Percentiles rank a stretch among this genome's conserved stretches.
These are phyloP conservation scores for Penicillium paneum DNA, from an alignment of 2,329 filamentous ascomycete genomes.

Conservation along the genomic window DNA sequence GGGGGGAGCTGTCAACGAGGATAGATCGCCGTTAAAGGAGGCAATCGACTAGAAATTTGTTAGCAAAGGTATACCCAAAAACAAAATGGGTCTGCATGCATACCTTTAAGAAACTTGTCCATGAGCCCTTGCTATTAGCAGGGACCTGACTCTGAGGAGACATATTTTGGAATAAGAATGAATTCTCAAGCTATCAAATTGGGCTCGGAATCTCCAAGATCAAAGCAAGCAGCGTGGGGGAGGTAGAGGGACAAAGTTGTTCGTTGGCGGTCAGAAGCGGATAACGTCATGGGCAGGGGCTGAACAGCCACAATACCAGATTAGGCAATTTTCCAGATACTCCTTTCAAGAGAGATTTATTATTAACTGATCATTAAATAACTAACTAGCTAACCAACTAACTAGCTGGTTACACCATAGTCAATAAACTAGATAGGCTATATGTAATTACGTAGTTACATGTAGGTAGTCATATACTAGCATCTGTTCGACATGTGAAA, in stretches of 20 bases:
- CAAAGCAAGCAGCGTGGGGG: constrained; percentile 5
- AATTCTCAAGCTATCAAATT: not conserved
- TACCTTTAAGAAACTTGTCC: constrained; percentile 50
- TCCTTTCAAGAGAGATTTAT: not conserved
- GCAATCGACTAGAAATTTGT: constrained; percentile 58
- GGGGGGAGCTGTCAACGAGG: constrained; percentile 74
- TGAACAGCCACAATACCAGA: constrained; percentile 7
- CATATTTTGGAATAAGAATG: constrained; percentile 19
- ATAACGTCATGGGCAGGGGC: constrained; percentile 23
- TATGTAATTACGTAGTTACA: too few species aligned
- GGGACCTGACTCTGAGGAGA: constrained; percentile 42
- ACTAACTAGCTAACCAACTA: too few species aligned
- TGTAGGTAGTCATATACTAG: not conserved
- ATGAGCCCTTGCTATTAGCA: constrained; percentile 44
- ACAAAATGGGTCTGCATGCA: constrained; percentile 11
- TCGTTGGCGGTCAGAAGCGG: constrained; percentile 22
- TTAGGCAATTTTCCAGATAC: not conserved
- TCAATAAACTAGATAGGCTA: too few species aligned
- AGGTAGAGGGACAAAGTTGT: constrained; percentile 5
- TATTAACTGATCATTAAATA: not conserved
- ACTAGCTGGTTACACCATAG: too few species aligned
- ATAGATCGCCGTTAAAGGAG: constrained; percentile 77
- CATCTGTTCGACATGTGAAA: not conserved
- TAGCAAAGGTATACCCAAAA: constrained; percentile 2
- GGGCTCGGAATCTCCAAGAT: not conserved